Percentiles rank a stretch among this genome's conserved stretches.
These are phyloP conservation scores for Pseudodiploospora longispora DNA, from an alignment of 2,329 filamentous ascomycete species.

Conservation along the genomic window DNA sequence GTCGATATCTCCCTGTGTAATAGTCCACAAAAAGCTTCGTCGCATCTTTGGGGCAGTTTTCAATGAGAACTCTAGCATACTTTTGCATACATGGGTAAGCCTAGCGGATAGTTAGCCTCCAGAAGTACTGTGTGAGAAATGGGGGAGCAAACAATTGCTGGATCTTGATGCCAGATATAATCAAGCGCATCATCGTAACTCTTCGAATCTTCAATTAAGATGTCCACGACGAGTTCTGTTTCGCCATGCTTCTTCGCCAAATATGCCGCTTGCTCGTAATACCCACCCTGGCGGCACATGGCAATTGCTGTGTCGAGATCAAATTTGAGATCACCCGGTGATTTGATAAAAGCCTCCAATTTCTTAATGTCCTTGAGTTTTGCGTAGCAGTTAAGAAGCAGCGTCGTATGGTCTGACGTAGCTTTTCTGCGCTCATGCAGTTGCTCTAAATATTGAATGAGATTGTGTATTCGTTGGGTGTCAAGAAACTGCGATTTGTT, in stretches of 20 bases:
- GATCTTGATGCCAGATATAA: slow-evolving; percentile 83
- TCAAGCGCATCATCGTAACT: slow-evolving; percentile 80
- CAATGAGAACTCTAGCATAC: slow-evolving; percentile 83
- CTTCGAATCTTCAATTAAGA: slow-evolving; percentile 91
- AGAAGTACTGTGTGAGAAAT: accelerated
- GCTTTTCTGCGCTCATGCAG: slow-evolving; percentile 90
- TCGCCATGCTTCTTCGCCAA: slow-evolving; percentile 91
- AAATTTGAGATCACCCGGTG: slow-evolving; percentile 88
- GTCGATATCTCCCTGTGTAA: slow-evolving; percentile 77
- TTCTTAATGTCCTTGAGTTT: slow-evolving; percentile 97
- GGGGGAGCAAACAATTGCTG: slow-evolving; percentile 53
- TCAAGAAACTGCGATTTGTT: slow-evolving; percentile 64
- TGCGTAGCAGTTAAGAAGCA: slow-evolving; percentile 93
- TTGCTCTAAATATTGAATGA: slow-evolving; percentile 95
- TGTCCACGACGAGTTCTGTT: slow-evolving; percentile 88
- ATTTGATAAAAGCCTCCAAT: slow-evolving; percentile 92
- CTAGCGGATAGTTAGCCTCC: slow-evolving; percentile 35
- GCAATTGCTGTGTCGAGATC: slow-evolving; percentile 94
- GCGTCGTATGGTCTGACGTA: slow-evolving; percentile 88
- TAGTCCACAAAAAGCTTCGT: slow-evolving; percentile 90
- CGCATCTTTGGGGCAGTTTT: slow-evolving; percentile 73
- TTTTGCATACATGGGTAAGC: slow-evolving; percentile 89
- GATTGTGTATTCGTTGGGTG: slow-evolving; percentile 92
- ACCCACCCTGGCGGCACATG: slow-evolving; percentile 96
- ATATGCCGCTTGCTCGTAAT: slow-evolving; percentile 94